Base-by-base conservation (phyloP, 2,329 filamentous ascomycete species). In the Elsinoe ampelina region DNA sequence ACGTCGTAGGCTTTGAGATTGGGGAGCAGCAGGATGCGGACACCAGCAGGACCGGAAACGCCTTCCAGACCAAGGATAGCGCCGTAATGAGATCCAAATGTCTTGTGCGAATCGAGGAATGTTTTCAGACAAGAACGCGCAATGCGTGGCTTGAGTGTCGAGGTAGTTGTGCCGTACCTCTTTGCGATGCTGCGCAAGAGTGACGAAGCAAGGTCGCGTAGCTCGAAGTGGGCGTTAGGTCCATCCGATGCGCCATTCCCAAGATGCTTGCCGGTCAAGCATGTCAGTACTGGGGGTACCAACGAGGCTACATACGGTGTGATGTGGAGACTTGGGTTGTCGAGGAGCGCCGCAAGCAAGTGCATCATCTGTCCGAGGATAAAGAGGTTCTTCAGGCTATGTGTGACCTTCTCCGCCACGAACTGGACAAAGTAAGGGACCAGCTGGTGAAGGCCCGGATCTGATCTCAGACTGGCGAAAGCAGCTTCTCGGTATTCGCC, bases 361-460 rank as follows among this genome's bases (percentile, higher is more conserved):
- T 90, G 85, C 86, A 98, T 92, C 82, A 95, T 93, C 70, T 95
- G 89, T 17, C 84, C 85, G 19, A 98, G 78, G 4, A 90, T 83
- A 68, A 96, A 96, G 2, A 91, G 80, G 69, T 95, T 88, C 72
- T 95, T 91, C 62, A 95, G 80, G 63, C 85, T 87, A 70, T 98
- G 93, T 1, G 93, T 97, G 52, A 98, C 89, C 71, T 95, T 93
- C 70, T 96, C 92, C 17, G 90, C 86, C 65, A 97, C 87, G 70
- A 95, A 97, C 69, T 95, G 90, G 59, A 95, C 86, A 65, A 97
- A 96, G 73, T 98, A 98, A 0, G 93, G 93, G 26, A 95, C 84
- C 8, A 98, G 82, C 72, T 98, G 93, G 69, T 98, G 93, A 38
- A 97, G 81, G 36, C 92, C 92, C 0, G 93, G 90, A 67, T 98